Evolutionary conservation across 2,329 filamentous ascomycete genomes (phyloP).

Genomic region (Lanzia echinophila): DNA sequence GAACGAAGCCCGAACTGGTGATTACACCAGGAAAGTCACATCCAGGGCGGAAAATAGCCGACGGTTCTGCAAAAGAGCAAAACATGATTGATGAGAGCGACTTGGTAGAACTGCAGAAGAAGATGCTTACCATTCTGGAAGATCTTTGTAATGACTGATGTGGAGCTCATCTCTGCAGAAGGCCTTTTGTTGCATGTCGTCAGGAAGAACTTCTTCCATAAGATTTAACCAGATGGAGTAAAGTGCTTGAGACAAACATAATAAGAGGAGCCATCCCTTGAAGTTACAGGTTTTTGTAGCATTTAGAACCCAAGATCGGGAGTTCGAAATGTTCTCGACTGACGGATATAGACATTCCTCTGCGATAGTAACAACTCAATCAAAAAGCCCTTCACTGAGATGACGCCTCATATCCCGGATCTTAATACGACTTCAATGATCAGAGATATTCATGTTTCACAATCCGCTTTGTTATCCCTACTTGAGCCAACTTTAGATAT

Average conservation of each 20-base stretch:
- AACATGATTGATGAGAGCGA: constrained; percentile 35
- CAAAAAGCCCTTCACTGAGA: background rate
- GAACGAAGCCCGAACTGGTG: constrained; percentile 40
- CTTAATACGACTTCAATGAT: background rate
- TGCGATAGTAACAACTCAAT: background rate
- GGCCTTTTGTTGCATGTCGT: constrained; percentile 11
- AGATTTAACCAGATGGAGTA: constrained; percentile 5
- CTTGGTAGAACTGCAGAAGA: constrained; percentile 37
- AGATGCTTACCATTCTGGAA: constrained; percentile 43
- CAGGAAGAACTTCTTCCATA: constrained; percentile 10
- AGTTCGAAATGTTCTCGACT: background rate
- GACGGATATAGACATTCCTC: background rate
- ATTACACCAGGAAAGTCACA: constrained; percentile 27
- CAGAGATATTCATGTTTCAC: background rate
- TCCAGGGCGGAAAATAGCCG: constrained; percentile 3
- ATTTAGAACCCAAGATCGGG: background rate
- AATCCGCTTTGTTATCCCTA: background rate
- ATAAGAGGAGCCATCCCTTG: background rate
- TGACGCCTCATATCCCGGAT: background rate
- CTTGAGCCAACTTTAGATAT: too few relatives aligned
- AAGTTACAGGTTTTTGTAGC: background rate
- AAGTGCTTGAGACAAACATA: too few relatives aligned
- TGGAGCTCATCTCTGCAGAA: background rate
- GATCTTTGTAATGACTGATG: constrained; percentile 38
- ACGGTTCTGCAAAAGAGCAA: constrained; percentile 17